These are phyloP conservation scores for Oryza coarctata DNA, from an alignment of 176 grass and related monocot species.

Conservation along the genomic window DNA sequence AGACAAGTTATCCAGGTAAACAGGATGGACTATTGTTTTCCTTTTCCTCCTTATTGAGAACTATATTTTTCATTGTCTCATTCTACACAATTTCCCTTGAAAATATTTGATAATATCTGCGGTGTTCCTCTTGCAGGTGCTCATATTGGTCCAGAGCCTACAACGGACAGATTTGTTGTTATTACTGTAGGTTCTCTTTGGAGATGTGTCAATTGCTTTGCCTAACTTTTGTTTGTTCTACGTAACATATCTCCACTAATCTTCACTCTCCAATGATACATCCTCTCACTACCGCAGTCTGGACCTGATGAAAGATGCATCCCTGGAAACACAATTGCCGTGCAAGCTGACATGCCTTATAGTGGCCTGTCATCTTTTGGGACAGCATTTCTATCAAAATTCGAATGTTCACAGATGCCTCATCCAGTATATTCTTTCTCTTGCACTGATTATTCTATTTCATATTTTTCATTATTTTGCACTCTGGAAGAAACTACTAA, in stretches of 20 bases:
- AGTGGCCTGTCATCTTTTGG: slow-evolving; percentile 71
- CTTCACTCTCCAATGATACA: not conserved
- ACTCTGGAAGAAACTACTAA: not conserved
- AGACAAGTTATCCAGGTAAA: slow-evolving; percentile 80
- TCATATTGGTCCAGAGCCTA: slow-evolving; percentile 93
- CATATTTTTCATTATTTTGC: not conserved
- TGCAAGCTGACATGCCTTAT: slow-evolving; percentile 91
- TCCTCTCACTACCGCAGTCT: slow-evolving; percentile 39
- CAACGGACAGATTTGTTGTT: slow-evolving; percentile 88
- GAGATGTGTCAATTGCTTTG: not conserved
- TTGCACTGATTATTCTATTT: not conserved
- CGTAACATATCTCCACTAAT: not conserved
- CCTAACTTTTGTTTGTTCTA: not conserved
- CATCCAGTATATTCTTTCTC: slow-evolving; percentile 53
- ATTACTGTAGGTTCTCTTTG: slow-evolving; percentile 53
- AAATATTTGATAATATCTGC: not conserved
- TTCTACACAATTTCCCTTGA: not conserved
- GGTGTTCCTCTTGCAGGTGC: slow-evolving; percentile 48
- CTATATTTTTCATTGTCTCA: not conserved
- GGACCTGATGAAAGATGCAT: slow-evolving; percentile 84
- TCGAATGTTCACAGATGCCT: slow-evolving; percentile 89
- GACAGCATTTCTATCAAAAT: slow-evolving; percentile 81
- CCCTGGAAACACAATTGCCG: slow-evolving; percentile 81
- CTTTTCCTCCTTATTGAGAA: not conserved
- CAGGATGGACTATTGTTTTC: not conserved